Evolutionary conservation across 2,329 filamentous ascomycete species (phyloP), one percentile per base, ranked within the genome.

Genomic region (Arachnopeziza araneosa): DNA sequence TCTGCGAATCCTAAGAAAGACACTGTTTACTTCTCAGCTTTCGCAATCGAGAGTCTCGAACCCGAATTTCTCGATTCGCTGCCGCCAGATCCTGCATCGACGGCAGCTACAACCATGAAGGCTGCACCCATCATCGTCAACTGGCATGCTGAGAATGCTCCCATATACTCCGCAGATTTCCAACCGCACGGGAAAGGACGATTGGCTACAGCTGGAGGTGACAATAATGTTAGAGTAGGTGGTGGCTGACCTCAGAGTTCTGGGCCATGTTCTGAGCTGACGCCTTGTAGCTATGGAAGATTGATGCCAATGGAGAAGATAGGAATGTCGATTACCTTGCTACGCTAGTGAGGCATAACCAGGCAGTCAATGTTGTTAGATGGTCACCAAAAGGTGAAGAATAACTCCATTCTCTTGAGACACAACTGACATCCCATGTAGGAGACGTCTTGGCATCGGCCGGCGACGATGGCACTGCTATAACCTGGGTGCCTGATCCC

Each of bases 61-160:
- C 36, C 5, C 17, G 17, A 19, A 14, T 44, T 44, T 8, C 4
- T 49, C 56, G 51, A 60, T 58, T 59, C 48, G 63, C 63, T 62
- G 65, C 60, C 60, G 62, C 58, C 57, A 51, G 26, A 54, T 55
- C 26, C 17, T 24, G 24, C 26, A 52, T 62, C 60, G 56, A 62
- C 56, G 56, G 55, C 26, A 55, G 36, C 60, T 36, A 8, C 32
- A 24, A 69, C 9, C 74, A 99, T 99, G 95, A 98, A 96, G 84
- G 93, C 92, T 73, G 88, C 91, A 72, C 93, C 95, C 69, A 83
- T 99, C 69, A 93, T 98, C 73, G 93, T 99, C 78, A 91, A 96
- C 80, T 99, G 95, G 95, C 96, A 99, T 77, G 91, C 97, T 76
- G 91, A 96, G 73, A 96, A 96, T 78, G 87, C 91, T 70, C 95